Evolutionary conservation across 2,329 filamentous ascomycete genomes (phyloP), one percentile per base, ranked within the genome.

Genomic region (Chalaropsis thielavioides): DNA sequence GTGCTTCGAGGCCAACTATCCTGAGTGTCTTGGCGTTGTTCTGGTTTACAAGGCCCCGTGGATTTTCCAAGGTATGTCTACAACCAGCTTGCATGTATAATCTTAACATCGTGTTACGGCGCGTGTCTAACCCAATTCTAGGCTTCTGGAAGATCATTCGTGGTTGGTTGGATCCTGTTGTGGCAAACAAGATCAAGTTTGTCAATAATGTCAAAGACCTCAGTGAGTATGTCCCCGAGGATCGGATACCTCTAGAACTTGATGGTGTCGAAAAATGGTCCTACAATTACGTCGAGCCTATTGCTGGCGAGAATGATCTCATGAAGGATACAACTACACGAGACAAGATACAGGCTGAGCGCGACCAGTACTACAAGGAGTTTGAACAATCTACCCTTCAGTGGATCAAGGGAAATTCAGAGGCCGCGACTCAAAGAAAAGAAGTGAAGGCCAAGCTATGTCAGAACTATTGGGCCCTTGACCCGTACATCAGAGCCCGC

Each of bases 1-100:
- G 75, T 96, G 92, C 75, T 99, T 99, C 72, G 94, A 99, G 77
- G 94, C 94, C 67, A 97, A 99, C 74, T 99, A 97, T 71, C 94
- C 94, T 0, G 94, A 99, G 75, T 92, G 85, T 60, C 81, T 99
- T 0, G 94, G 92, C 35, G 82, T 88, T 1, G 90, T 97, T 2
- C 82, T 97, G 58, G 90, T 99, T 44, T 94, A 99, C 79, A 96
- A 96, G 74, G 86, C 94, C 0, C 94, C 94, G 2, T 99, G 94
- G 94, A 79, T 99, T 58, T 99, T 99, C 77, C 92, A 95, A 79
- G 87, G 89, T 87, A 75, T n/a, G 49, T 35, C 22, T 7, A 22
- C 27, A 31, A 5, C 54, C n/a, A 17, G 19, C 24, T 35, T 38
- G 1, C 15, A 46, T 6, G 15, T 19, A 17, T n/a, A 15, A 3